Evolutionary conservation across 2,329 filamentous ascomycete genomes (phyloP).

Genomic region (Colletotrichum neosansevieriae): DNA sequence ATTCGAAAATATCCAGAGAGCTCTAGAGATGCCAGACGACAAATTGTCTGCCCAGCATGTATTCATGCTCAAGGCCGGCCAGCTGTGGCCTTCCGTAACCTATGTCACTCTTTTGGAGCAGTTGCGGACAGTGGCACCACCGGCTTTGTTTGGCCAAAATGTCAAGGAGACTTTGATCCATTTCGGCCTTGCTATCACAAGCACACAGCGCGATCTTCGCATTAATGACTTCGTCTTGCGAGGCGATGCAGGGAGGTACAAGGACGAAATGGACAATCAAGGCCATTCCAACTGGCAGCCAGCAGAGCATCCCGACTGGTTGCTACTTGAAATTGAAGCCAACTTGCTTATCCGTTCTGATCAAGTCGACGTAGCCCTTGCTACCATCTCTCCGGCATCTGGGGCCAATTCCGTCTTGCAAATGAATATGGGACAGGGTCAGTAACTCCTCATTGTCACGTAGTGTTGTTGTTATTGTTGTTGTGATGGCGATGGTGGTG

Average conservation of each 20-base stretch:
- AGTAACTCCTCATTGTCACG: conserved; percentile 37
- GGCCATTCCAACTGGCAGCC: conserved; percentile 71
- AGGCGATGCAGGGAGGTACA: conserved; percentile 45
- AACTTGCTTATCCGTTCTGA: conserved; percentile 71
- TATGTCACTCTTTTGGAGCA: conserved; percentile 59
- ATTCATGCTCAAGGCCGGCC: conserved; percentile 55
- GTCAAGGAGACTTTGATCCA: conserved; percentile 56
- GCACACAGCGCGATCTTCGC: conserved; percentile 58
- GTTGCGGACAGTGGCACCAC: conserved; percentile 51
- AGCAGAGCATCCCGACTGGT: conserved; percentile 68
- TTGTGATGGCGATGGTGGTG: no score
- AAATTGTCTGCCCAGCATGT: conserved; percentile 41
- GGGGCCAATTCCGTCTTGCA: conserved; percentile 70
- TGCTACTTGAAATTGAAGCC: conserved; percentile 75
- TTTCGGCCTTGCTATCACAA: conserved; percentile 58
- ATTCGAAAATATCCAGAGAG: conserved; percentile 1
- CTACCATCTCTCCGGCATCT: conserved; percentile 67
- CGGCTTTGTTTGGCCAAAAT: conserved; percentile 46
- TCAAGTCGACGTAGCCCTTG: conserved; percentile 72
- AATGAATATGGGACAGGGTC: conserved; percentile 75
- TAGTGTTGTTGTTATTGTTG: no score
- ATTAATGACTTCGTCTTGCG: conserved; percentile 50
- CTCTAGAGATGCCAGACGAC: conserved; percentile 10
- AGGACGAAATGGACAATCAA: conserved; percentile 58
- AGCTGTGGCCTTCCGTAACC: conserved; percentile 61